Conservation (phyloP, 805 yeast species). For the Maudiozyma barnettii region DNA sequence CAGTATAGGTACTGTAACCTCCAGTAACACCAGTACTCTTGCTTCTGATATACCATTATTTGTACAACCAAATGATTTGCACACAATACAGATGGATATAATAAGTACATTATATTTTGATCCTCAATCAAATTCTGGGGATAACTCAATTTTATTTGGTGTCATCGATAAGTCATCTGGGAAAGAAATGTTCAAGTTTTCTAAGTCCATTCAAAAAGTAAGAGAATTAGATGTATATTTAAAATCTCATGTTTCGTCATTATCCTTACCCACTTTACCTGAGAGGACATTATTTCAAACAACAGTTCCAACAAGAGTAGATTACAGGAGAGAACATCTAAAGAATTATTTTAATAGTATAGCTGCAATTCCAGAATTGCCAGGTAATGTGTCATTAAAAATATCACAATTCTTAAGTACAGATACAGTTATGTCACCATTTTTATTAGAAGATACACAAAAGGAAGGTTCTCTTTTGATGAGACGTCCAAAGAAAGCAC, state of each 20-base stretch:
- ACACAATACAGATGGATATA: slow-evolving; percentile 40
- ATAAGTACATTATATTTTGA: slow-evolving; percentile 38
- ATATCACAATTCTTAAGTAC: slow-evolving; percentile 60
- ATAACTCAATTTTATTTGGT: slow-evolving; percentile 51
- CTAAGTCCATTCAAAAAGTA: slow-evolving; percentile 56
- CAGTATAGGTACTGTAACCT: slow-evolving; percentile 8
- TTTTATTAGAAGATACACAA: slow-evolving; percentile 39
- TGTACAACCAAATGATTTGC: slow-evolving; percentile 50
- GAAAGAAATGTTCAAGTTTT: slow-evolving; percentile 67
- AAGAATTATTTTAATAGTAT: slow-evolving; percentile 52
- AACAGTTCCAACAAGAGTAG: slow-evolving; percentile 53
- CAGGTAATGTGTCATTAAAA: slow-evolving; percentile 40
- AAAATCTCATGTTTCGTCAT: slow-evolving; percentile 42
- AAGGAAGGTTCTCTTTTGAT: slow-evolving; percentile 61
- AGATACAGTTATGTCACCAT: slow-evolving; percentile 55
- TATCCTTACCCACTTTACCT: slow-evolving; percentile 50
- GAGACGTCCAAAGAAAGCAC: slow-evolving; percentile 40
- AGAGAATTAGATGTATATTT: slow-evolving; percentile 50
- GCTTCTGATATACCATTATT: slow-evolving; percentile 38
- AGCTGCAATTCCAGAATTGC: slow-evolving; percentile 48
- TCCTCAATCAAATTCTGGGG: slow-evolving; percentile 39
- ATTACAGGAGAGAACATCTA: slow-evolving; percentile 44
- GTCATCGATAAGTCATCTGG: slow-evolving; percentile 51
- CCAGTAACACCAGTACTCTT: slow-evolving; percentile 5
- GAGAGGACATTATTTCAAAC: slow-evolving; percentile 48